Conservation (phyloP, 2,329 filamentous ascomycete species). For the Diaporthe longicolla region DNA sequence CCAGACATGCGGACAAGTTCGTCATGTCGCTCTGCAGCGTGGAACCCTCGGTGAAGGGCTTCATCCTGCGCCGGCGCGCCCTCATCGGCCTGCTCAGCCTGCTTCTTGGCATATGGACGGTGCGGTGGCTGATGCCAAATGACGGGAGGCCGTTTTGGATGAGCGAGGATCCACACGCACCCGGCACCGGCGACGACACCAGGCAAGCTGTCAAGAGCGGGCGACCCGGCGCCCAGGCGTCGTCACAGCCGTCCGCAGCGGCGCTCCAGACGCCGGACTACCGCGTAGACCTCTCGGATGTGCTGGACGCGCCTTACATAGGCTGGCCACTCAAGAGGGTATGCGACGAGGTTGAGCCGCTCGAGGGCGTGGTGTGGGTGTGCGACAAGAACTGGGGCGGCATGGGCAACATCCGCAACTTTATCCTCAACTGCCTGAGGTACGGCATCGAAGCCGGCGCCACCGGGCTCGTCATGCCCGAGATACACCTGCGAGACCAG, state of each 20-base stretch:
- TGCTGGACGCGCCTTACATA: slow-evolving; percentile 58
- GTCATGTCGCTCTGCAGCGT: slow-evolving; percentile 24
- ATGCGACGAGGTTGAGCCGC: slow-evolving; percentile 59
- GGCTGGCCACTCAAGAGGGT: slow-evolving; percentile 60
- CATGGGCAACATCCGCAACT: slow-evolving; percentile 67
- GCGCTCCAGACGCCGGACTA: slow-evolving; percentile 33
- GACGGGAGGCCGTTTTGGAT: slow-evolving; percentile 25
- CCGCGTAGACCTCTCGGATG: slow-evolving; percentile 53
- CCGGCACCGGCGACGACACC: background rate
- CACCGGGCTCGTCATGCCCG: slow-evolving; percentile 60
- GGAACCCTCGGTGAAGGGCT: slow-evolving; percentile 25
- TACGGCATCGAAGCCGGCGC: slow-evolving; percentile 65
- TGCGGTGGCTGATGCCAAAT: slow-evolving; percentile 26
- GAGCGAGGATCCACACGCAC: background rate
- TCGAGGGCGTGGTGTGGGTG: slow-evolving; percentile 59
- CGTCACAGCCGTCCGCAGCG: background rate
- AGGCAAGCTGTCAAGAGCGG: background rate
- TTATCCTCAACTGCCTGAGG: slow-evolving; percentile 64
- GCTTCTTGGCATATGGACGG: slow-evolving; percentile 32
- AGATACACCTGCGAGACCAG: slow-evolving; percentile 59
- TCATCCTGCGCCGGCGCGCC: slow-evolving; percentile 30
- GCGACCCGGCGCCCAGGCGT: background rate
- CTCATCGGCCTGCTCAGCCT: slow-evolving; percentile 25
- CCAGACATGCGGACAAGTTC: slow-evolving; percentile 9
- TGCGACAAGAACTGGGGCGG: slow-evolving; percentile 67